Evolutionary conservation across 345 rosid species (phyloP).

Genomic region (Gossypium rotundifolium): DNA sequence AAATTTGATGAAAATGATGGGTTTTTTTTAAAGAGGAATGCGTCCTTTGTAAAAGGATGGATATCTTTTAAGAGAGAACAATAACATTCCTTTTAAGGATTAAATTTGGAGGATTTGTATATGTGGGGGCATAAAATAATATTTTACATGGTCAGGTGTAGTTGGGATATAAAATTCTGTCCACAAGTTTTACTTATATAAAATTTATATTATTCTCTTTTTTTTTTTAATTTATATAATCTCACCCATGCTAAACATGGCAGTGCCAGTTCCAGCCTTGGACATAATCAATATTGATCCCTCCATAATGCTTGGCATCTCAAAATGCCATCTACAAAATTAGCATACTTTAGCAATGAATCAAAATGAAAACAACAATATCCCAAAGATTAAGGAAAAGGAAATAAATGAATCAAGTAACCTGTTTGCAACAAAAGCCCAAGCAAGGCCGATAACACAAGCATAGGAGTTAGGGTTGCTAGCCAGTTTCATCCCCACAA

Average conservation of each 20-base stretch:
- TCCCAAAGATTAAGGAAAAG: background rate
- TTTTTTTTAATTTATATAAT: too few relatives aligned
- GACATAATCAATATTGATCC: slow-evolving; percentile 74
- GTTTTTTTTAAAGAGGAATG: too few relatives aligned
- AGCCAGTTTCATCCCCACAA: slow-evolving; percentile 52
- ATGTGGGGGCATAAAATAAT: too few relatives aligned
- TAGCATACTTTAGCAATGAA: background rate
- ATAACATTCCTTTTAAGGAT: too few relatives aligned
- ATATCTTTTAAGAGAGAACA: too few relatives aligned
- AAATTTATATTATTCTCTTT: too few relatives aligned
- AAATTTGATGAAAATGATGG: too few relatives aligned
- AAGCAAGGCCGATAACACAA: slow-evolving; percentile 61
- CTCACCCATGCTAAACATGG: slow-evolving; percentile 94
- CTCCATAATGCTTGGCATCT: slow-evolving; percentile 75
- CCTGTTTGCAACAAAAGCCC: slow-evolving; percentile 76
- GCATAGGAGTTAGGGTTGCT: slow-evolving; percentile 68
- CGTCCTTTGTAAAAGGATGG: too few relatives aligned
- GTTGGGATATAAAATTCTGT: too few relatives aligned
- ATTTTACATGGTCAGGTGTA: too few relatives aligned
- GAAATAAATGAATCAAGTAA: background rate
- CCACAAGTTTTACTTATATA: too few relatives aligned
- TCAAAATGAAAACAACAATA: background rate
- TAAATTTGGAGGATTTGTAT: too few relatives aligned
- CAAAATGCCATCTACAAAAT: slow-evolving; percentile 56
- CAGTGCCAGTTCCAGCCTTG: slow-evolving; percentile 90